A percentile compares a stretch with the other conserved stretches of the same genome.
Evolutionary conservation across 2,329 filamentous ascomycete species (phyloP).

Genomic region (Sclerotinia subarctica): DNA sequence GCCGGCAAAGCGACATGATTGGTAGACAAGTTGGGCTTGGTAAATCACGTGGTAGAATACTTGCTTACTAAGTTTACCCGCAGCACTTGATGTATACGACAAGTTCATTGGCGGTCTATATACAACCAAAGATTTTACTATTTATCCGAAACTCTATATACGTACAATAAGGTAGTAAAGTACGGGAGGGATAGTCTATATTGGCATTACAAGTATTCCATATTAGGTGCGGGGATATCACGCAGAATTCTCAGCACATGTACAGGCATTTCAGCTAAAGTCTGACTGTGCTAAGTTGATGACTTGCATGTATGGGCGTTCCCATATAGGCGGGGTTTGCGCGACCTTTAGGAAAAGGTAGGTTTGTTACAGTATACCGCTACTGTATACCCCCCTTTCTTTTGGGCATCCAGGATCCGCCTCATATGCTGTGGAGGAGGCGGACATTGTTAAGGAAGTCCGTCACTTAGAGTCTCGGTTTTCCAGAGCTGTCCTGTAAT

Average conservation of each 20-base stretch:
- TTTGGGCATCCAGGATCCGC: no score
- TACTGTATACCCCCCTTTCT: no score
- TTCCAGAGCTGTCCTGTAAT: neutral
- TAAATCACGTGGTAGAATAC: neutral
- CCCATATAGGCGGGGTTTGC: neutral
- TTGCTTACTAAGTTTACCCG: neutral
- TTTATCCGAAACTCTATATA: no score
- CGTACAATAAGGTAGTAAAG: no score
- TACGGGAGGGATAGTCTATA: neutral
- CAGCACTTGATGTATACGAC: no score
- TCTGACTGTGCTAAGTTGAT: constrained; percentile 7
- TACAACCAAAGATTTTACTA: neutral
- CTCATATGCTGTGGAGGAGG: neutral
- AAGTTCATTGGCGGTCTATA: neutral
- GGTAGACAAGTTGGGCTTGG: neutral
- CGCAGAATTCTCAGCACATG: neutral
- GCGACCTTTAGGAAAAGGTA: no score
- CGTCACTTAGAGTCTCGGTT: neutral
- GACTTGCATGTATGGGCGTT: neutral
- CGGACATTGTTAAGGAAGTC: neutral
- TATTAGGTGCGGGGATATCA: neutral
- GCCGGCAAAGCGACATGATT: neutral
- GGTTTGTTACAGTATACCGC: no score
- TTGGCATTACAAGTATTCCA: no score
- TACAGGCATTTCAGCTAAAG: neutral